These are phyloP conservation scores for Lichenothelia convexa DNA, from an alignment of 495 filamentous ascomycete species.

Conservation along the genomic window DNA sequence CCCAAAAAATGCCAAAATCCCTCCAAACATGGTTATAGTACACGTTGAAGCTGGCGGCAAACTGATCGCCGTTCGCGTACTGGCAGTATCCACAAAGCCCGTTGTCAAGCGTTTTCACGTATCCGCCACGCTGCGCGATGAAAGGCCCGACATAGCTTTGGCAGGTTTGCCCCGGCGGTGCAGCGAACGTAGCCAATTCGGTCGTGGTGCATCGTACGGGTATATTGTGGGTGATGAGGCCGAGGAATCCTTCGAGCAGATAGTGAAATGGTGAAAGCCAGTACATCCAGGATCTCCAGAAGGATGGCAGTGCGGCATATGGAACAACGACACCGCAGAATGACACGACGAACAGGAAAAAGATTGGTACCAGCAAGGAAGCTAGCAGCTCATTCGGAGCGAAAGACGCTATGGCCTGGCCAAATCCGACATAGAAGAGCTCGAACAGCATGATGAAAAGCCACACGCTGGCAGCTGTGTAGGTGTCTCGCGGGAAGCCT, in stretches of 20 bases:
- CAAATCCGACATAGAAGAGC: constrained; percentile 53
- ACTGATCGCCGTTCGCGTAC: constrained; percentile 18
- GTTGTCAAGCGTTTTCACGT: constrained; percentile 15
- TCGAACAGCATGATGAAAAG: constrained; percentile 50
- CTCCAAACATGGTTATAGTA: constrained; percentile 15
- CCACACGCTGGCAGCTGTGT: constrained; percentile 37
- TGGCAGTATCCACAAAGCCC: constrained; percentile 23
- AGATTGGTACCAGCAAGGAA: constrained; percentile 33
- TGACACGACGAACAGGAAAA: constrained; percentile 40
- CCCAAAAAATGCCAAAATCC: constrained; percentile 19
- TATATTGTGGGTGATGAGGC: constrained; percentile 28
- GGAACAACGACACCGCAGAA: constrained; percentile 46
- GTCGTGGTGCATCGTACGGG: constrained; percentile 25
- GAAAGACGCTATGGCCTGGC: constrained; percentile 58
- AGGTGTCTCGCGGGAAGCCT: constrained; percentile 32
- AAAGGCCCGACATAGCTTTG: constrained; percentile 25
- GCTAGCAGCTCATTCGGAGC: constrained; percentile 56
- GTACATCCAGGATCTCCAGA: constrained; percentile 41
- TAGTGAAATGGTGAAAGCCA: constrained; percentile 37
- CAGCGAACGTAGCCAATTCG: constrained; percentile 34
- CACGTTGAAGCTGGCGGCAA: constrained; percentile 20
- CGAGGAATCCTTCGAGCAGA: constrained; percentile 33
- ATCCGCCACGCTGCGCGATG: constrained; percentile 17
- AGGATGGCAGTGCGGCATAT: constrained; percentile 26
- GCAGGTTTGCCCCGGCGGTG: constrained; percentile 32